Evolutionary conservation across 73 alveolate species (phyloP).

Genomic region (Paraurostyla sp.): DNA sequence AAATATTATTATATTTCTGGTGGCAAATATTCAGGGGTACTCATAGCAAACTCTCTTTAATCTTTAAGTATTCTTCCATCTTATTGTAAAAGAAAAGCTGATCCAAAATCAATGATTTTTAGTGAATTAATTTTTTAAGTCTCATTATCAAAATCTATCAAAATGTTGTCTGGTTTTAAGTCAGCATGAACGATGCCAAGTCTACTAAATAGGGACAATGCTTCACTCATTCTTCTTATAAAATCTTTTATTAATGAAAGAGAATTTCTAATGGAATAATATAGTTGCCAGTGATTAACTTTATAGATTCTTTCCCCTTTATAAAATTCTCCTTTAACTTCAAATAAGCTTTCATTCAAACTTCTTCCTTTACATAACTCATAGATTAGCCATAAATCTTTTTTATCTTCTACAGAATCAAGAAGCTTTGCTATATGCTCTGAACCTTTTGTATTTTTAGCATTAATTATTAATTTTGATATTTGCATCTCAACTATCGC

Average conservation of each 20-base stretch:
- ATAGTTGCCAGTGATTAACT: conserved; percentile 66
- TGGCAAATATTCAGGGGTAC: conserved; percentile 84
- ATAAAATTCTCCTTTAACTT: conserved; percentile 83
- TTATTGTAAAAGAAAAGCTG: conserved; percentile 52
- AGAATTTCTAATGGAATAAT: conserved; percentile 52
- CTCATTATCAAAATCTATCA: conserved; percentile 67
- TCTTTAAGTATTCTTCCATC: conserved; percentile 30
- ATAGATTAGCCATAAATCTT: conserved; percentile 77
- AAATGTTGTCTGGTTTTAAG: conserved; percentile 85
- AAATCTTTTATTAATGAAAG: conserved; percentile 57
- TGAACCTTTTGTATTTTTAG: conserved; percentile 57
- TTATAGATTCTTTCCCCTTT: conserved; percentile 85
- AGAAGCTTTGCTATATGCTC: conserved; percentile 61
- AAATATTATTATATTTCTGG: conserved; percentile 64
- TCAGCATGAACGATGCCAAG: conserved; percentile 82
- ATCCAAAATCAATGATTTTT: conserved; percentile 84
- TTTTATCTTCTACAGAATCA: conserved; percentile 66
- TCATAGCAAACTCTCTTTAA: conserved; percentile 55
- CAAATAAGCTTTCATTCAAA: conserved; percentile 75
- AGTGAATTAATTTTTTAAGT: conserved; percentile 39
- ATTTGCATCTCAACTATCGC: conserved; percentile 48
- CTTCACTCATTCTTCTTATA: conserved; percentile 65
- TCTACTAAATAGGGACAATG: conserved; percentile 63
- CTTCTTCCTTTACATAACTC: conserved; percentile 79
- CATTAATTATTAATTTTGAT: conserved; percentile 15